Conservation (phyloP, 768 basidiomycete species). For the Russula griseocarnosa region DNA sequence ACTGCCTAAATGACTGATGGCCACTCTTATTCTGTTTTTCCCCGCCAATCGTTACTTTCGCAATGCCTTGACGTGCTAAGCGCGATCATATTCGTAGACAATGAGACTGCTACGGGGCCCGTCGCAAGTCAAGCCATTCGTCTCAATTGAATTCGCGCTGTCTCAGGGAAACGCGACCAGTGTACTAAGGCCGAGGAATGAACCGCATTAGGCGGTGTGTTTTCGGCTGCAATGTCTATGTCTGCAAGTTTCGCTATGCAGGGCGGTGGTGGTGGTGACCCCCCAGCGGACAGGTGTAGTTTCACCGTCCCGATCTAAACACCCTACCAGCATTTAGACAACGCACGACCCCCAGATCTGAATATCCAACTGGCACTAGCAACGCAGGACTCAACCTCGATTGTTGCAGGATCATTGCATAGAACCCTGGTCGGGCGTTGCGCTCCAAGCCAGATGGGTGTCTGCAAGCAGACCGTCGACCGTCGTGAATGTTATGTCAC, state of each 20-base stretch:
- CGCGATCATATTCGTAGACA: neutral
- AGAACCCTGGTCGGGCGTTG: neutral
- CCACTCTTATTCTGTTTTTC: neutral
- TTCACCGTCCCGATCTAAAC: neutral
- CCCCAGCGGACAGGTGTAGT: no score
- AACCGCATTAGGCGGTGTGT: neutral
- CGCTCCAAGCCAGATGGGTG: neutral
- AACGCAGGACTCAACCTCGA: neutral
- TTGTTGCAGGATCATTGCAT: conserved; percentile 4
- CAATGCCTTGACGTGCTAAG: neutral
- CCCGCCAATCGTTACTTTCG: neutral
- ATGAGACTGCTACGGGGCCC: neutral
- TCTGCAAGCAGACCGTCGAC: neutral
- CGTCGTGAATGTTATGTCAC: neutral
- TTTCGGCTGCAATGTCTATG: neutral
- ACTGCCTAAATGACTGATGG: neutral
- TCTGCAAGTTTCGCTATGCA: neutral
- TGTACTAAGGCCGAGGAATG: neutral
- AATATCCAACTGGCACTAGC: neutral
- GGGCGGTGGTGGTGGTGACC: neutral
- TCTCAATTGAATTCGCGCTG: neutral
- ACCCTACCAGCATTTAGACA: neutral
- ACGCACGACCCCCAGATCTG: neutral
- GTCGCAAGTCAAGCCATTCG: neutral
- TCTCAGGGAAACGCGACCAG: neutral